phyloP scores from a whole-genome alignment of 345 rosid genomes.

The Sisymbrium irio region DNA sequence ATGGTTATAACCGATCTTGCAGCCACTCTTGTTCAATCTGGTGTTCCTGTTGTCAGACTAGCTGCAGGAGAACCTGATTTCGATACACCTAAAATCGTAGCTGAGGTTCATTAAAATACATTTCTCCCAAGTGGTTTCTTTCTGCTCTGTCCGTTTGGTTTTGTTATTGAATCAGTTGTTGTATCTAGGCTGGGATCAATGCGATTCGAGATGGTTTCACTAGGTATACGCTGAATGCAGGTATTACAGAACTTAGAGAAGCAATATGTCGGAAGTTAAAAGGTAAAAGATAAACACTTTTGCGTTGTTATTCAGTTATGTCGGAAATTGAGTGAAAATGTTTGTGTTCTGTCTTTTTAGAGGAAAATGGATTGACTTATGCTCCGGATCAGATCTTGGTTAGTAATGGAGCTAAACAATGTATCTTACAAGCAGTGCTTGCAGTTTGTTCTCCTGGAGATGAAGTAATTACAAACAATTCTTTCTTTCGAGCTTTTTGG shows the following conservation, averaged over 20 bases:
- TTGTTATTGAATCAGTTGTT: not conserved
- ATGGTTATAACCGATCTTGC: conserved; percentile 93
- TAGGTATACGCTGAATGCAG: conserved; percentile 78
- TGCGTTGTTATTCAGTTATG: not conserved
- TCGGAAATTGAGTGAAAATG: not conserved
- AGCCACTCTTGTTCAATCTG: conserved; percentile 84
- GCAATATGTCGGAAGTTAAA: conserved; percentile 83
- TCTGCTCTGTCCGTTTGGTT: not conserved
- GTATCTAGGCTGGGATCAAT: conserved; percentile 73
- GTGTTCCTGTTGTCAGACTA: conserved; percentile 79
- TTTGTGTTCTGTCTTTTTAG: conserved; percentile 32
- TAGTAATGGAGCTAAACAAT: conserved; percentile 97
- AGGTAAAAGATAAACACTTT: conserved; percentile 45
- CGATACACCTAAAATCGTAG: conserved; percentile 70
- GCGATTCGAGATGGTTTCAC: conserved; percentile 92
- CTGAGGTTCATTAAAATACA: conserved; percentile 52
- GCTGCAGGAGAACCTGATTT: conserved; percentile 99
- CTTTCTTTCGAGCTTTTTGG: not conserved
- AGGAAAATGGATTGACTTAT: conserved; percentile 85
- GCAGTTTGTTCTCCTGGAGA: conserved; percentile 97
- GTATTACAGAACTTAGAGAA: conserved; percentile 72
- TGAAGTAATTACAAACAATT: conserved; percentile 49
- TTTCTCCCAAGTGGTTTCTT: not conserved
- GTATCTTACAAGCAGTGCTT: conserved; percentile 70
- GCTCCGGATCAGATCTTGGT: conserved; percentile 81